Evolutionary conservation across 148 eudicot species (phyloP).

Genomic region (Euryodendron excelsum): DNA sequence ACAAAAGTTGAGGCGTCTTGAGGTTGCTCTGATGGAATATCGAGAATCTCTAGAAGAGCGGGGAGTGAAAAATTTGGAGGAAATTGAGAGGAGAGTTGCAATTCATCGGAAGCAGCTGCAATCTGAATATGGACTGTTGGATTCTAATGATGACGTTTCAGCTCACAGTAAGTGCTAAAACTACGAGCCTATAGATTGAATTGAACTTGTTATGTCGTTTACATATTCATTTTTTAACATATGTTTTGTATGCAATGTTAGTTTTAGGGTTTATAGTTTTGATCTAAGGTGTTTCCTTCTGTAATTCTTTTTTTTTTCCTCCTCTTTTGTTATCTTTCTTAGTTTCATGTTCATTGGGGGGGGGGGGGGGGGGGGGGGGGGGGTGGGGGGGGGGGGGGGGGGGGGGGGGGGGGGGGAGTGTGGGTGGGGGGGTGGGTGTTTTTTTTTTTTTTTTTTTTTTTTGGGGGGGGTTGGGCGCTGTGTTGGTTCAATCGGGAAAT

Average conservation of each 20-base stretch:
- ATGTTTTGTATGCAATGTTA: not conserved
- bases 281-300: not conserved
- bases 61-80: slow-evolving; percentile 65
- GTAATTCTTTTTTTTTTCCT: too few relatives aligned
- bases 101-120: slow-evolving; percentile 52
- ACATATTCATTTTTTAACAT: not conserved
- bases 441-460: too few relatives aligned
- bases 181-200: not conserved
- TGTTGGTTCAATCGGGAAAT: too few relatives aligned
- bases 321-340: not conserved
- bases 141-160: slow-evolving; percentile 46
- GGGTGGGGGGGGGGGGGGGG: too few relatives aligned
- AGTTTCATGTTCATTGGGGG: not conserved
- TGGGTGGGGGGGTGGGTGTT: too few relatives aligned
- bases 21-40: slow-evolving; percentile 91
- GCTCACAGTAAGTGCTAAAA: slow-evolving; percentile 55
- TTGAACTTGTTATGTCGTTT: not conserved
- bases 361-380: too few relatives aligned
- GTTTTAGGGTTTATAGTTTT: not conserved
- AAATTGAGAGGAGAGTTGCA: slow-evolving; percentile 79
- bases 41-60: slow-evolving; percentile 87
- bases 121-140: slow-evolving; percentile 66
- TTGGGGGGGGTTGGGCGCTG: too few relatives aligned
- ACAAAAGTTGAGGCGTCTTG: slow-evolving; percentile 84
- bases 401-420: too few relatives aligned